Conservation (phyloP, 1,284 basidiomycete genomes). For the Abortiporus biennis region DNA sequence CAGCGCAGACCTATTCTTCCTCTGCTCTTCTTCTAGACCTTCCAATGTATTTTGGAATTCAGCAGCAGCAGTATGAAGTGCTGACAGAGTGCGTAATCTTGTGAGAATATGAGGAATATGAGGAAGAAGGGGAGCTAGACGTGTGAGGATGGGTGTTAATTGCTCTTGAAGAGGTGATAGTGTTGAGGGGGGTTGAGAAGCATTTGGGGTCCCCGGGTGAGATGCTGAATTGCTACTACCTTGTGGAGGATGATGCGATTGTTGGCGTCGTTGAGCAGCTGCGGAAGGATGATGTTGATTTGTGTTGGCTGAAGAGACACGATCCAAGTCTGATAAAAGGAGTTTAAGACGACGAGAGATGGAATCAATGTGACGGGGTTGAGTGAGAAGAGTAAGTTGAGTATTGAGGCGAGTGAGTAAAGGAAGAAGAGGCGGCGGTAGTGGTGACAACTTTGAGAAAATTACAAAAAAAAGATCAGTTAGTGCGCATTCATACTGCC, state of each 20-base stretch:
- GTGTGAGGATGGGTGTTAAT: constrained; percentile 70
- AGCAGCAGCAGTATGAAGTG: constrained; percentile 78
- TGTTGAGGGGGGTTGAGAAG: constrained; percentile 21
- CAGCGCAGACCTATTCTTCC: constrained; percentile 53
- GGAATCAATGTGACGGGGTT: constrained; percentile 96
- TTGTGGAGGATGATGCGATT: constrained; percentile 13
- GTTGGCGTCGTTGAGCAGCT: constrained; percentile 21
- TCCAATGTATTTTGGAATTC: constrained; percentile 70
- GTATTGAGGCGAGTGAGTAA: constrained; percentile 80
- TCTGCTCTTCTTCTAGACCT: constrained; percentile 68
- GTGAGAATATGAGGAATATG: constrained; percentile 90
- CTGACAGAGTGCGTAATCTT: constrained; percentile 78
- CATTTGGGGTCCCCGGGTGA: constrained; percentile 13
- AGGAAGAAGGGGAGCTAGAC: constrained; percentile 83
- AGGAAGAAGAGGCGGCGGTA: constrained; percentile 78
- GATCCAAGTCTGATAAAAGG: constrained; percentile 88
- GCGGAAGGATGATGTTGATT: constrained; percentile 32
- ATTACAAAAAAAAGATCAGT: background rate
- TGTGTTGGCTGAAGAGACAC: constrained; percentile 54
- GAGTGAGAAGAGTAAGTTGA: constrained; percentile 84
- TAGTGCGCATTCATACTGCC: background rate
- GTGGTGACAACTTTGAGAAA: constrained; percentile 43
- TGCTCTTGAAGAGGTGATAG: constrained; percentile 48
- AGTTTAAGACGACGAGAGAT: constrained; percentile 92
- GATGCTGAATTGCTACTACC: constrained; percentile 13